Base-by-base conservation (phyloP, 2,329 filamentous ascomycete genomes). In the Raffaelea arxii region DNA sequence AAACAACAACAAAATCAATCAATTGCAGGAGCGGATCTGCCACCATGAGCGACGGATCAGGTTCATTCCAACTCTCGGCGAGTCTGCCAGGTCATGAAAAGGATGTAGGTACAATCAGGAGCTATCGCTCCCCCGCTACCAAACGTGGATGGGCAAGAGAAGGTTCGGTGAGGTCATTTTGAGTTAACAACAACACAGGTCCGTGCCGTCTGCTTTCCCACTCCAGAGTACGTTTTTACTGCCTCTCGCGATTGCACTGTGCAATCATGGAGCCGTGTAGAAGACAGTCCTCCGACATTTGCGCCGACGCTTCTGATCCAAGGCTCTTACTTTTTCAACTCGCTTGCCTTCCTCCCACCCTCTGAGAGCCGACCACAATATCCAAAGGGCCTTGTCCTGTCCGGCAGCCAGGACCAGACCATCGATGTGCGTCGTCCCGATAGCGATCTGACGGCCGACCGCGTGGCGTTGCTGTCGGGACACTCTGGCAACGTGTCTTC, bases 221-320 rank as follows among this genome's bases (percentile, higher is more conserved):
- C 76, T 43, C 69, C 84, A 50, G 77, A 84, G 3, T 32, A 25
- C 40, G 71, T 95, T 50, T 69, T 95, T 54, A 94, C 92, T 19
- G 88, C 87, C 30, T 97, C 92, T 41, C 78, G 92, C 67, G 92
- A 98, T 69, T 85, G 84, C 57, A 94, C 87, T 16, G 89, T 96
- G 46, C 83, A 91, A 42, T 68, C 86, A 54, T 98, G 92, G 92
- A 83, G 80, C 54, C 80, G 80, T 39, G 68, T 75, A 38, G 71
- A 74, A 6, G 48, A 51, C 23, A 55, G 51, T 22, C 85, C 87
- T 25, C 82, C 84, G 1, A 66, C 67, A 18, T 97, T 85, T 64
- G 85, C 94, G 52, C 77, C 79, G 55, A 80, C 78, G n/a, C 82
- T 96, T 49, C 72, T 85, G 48, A 84, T 83, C 37, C 83, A 91